phyloP scores from a whole-genome alignment of 345 rosid genomes.

The Acer negundo region DNA sequence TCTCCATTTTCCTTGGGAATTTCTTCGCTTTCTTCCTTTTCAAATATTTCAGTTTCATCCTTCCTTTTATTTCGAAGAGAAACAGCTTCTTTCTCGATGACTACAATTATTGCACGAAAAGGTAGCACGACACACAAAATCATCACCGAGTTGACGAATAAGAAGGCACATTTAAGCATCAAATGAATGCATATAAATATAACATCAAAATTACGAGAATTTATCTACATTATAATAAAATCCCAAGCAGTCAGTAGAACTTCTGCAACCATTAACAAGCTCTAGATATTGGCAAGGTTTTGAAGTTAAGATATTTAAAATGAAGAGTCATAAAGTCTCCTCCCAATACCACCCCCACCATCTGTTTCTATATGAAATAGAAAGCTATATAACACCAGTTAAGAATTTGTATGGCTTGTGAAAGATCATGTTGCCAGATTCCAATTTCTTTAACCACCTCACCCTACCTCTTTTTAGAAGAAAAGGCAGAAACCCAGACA shows the following conservation, averaged over 20 bases:
- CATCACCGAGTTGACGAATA: background rate
- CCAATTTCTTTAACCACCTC: background rate
- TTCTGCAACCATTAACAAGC: background rate
- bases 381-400: background rate
- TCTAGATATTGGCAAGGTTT: background rate
- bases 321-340: background rate
- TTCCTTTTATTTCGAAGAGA: slow-evolving; percentile 38
- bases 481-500: background rate
- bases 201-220: background rate
- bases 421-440: background rate
- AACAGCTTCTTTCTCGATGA: slow-evolving; percentile 48
- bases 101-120: slow-evolving; percentile 8
- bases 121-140: background rate
- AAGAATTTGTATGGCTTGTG: background rate
- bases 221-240: background rate
- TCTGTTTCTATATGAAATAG: background rate
- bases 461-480: background rate
- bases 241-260: background rate
- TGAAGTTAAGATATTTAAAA: background rate
- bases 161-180: background rate
- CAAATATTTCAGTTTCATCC: slow-evolving; percentile 46
- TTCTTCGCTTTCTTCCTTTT: slow-evolving; percentile 46
- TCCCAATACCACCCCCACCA: background rate
- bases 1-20: slow-evolving; percentile 66
- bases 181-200: background rate